Base-by-base conservation (phyloP, 352 stramenopile species). In the Pythium dissotocum region DNA sequence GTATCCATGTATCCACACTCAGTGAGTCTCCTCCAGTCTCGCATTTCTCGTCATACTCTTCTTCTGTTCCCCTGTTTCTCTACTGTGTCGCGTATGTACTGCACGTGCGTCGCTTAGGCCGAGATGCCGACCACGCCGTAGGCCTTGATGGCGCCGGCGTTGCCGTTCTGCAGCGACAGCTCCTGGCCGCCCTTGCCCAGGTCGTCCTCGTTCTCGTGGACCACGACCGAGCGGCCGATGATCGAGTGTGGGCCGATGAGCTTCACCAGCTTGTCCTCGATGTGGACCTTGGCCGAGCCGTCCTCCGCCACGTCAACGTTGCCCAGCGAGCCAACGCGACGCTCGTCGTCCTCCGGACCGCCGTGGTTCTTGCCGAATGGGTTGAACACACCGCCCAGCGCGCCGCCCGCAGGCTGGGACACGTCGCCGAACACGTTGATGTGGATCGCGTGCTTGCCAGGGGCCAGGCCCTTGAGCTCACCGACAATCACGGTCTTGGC, bases 311-410 rank as follows among this genome's bases (percentile, higher is more conserved):
- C 87, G 61, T 93, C 82, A 30, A 98, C 72, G 78, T 98, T 98
- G 75, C 96, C 96, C 49, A 99, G 83, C 66, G 91, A 94, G 58
- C 97, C 97, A 4, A 99, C 96, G 71, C 97, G 97, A 61, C 97
- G 87, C 69, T 98, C 94, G 59, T 98, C 96, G 77, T 98, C 97
- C 56, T 98, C 88, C 4, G 97, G 97, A 13, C 81, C 88, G 46
- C 97, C 97, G 79, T 99, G 97, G 80, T 97, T 98, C 82, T 98
- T 98, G 84, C 95, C 95, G 78, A 99, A 99, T 56, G 96, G 97
- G 82, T 99, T 99, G 85, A 99, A 99, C 55, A 98, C 97, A 58
- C 91, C 89, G 58, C 95, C 96, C 59, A 91, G 85, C 14, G 83
- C 78, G 32, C 72, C 79, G 62, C 83, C 84, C 6, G 79, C 78